Evolutionary conservation across 106 monocot genomes (phyloP), one percentile per base, ranked within the genome.

Genomic region (Allium sativum): DNA sequence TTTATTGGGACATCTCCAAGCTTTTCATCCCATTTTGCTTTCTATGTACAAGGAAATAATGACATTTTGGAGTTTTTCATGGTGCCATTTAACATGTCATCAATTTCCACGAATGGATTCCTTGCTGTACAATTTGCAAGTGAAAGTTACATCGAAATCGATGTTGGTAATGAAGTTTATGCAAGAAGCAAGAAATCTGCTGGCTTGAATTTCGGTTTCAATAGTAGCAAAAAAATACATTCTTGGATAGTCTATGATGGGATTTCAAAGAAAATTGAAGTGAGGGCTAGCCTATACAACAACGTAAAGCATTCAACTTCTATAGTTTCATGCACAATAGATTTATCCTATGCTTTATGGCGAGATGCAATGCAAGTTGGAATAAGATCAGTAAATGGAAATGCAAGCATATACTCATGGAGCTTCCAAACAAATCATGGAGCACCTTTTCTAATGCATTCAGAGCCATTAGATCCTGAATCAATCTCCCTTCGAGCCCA

Each of bases 211-310:
- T 10, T 71, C 51, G 40, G 60, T 16, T 21, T 84, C 42, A 66
- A 10, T 69, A 58, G 70, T 10, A 69, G 72, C 0, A 52, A 68
- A 12, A 82, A 72, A 73, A 12, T 88, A 58, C 75, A 74, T 52
- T 68, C 82, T 14, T 91, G 90, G 90, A 75, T 96, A 6, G 90
- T 91, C 55, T 91, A 87, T 45, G 66, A 85, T 42, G 91, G 82
- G 7, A 63, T 66, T 20, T 64, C 65, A 0, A 82, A 80, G 52
- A 70, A 58, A 18, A 20, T 96, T 6, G 65, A 78, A 48, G 77
- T 91, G 48, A 65, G 91, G 56, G 45, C 88, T 62, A 70, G 75
- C 73, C 74, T 61, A 46, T 67, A 67, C 1, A 70, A 45, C 17
- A 54, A 18, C 31, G 43, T 66, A 15, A 77, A 56, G 56, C 91